Conservation (phyloP, 1,284 basidiomycete species). For the Malassezia psittaci region DNA sequence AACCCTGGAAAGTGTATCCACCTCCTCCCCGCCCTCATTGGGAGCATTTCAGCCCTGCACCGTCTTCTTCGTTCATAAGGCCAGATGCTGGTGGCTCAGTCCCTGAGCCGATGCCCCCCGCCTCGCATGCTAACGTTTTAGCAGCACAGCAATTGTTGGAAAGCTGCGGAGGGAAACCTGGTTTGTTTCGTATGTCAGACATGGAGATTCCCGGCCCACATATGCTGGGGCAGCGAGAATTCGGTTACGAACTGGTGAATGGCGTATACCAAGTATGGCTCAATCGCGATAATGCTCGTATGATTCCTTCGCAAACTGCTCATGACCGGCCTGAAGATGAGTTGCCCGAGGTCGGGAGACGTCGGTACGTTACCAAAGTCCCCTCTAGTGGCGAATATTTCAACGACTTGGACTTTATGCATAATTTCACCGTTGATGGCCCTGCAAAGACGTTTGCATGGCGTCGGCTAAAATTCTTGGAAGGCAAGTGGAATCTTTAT, state of each 20-base stretch:
- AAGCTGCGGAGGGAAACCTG: slow-evolving; percentile 41
- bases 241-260: slow-evolving; percentile 34
- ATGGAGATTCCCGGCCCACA: slow-evolving; percentile 30
- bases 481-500: slow-evolving; percentile 94
- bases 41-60: slow-evolving; percentile 45
- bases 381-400: slow-evolving; percentile 89
- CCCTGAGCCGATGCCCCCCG: slow-evolving; percentile 39
- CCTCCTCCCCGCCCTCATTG: slow-evolving; percentile 46
- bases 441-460: slow-evolving; percentile 94
- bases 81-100: slow-evolving; percentile 28
- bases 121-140: slow-evolving; percentile 39
- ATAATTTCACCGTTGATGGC: slow-evolving; percentile 65
- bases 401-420: slow-evolving; percentile 75
- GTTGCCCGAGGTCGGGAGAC: not conserved
- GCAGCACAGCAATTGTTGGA: slow-evolving; percentile 43
- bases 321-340: not conserved
- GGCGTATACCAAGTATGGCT: slow-evolving; percentile 43
- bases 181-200: slow-evolving; percentile 31
- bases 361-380: slow-evolving; percentile 61
- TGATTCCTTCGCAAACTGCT: not conserved
- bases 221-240: slow-evolving; percentile 16
- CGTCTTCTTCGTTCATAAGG: slow-evolving; percentile 39
- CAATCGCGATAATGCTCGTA: not conserved
- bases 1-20: slow-evolving; percentile 46
- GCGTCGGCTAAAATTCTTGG: slow-evolving; percentile 78